These are phyloP conservation scores for Pseudogymnoascus sp. DNA, from an alignment of 2,329 filamentous ascomycete species.

Conservation along the genomic window DNA sequence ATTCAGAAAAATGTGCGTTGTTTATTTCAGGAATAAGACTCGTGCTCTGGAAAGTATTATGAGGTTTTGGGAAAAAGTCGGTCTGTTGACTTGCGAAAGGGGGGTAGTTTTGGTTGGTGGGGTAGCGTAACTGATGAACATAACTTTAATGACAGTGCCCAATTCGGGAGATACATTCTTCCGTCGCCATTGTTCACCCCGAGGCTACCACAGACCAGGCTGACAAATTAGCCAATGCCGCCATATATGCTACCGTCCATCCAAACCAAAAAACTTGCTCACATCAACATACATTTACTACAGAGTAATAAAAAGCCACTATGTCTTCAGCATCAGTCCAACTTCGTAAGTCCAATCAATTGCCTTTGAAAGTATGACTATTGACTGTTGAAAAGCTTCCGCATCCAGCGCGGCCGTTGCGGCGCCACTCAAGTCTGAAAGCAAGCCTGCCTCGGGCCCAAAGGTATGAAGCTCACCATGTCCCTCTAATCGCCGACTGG, in stretches of 20 bases:
- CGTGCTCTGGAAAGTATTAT: neutral
- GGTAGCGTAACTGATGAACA: neutral
- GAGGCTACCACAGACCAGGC: conserved; percentile 5
- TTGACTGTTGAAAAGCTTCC: conserved; percentile 17
- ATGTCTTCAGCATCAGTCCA: conserved; percentile 22
- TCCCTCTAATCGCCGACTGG: neutral
- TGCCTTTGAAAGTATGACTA: neutral
- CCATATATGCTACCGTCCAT: conserved; percentile 5
- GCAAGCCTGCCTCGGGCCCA: conserved; percentile 14
- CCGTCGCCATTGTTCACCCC: neutral
- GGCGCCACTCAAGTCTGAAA: conserved; percentile 20
- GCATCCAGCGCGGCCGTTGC: conserved; percentile 22
- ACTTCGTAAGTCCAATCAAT: conserved; percentile 20
- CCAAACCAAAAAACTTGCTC: neutral
- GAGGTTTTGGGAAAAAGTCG: neutral
- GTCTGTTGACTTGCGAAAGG: conserved; percentile 7
- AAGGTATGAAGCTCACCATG: conserved; percentile 19
- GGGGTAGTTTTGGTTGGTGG: conserved; percentile 7
- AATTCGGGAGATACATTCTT: neutral
- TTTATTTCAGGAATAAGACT: neutral
- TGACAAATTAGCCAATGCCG: neutral
- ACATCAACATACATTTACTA: neutral
- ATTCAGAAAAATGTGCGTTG: neutral
- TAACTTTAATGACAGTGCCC: conserved; percentile 2
- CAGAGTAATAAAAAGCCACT: conserved; percentile 11